Conservation (phyloP, 2,329 filamentous ascomycete species). For the Cryphonectria nitschkei region DNA sequence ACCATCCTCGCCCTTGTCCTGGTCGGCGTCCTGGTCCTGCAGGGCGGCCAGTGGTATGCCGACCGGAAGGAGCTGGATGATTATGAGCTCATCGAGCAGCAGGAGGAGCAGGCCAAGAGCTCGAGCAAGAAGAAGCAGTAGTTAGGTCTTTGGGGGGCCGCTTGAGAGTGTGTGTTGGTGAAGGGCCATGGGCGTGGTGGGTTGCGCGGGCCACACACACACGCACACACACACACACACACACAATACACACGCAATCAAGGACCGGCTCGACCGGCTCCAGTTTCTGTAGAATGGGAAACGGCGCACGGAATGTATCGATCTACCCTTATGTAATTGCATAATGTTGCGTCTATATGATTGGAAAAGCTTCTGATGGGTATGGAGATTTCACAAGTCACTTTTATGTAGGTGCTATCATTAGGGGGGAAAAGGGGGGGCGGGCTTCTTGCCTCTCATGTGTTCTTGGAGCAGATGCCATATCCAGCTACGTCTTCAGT, state of each 20-base stretch:
- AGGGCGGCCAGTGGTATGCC: conserved; percentile 98
- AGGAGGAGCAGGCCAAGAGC: conserved; percentile 34
- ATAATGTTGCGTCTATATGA: background rate
- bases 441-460: background rate
- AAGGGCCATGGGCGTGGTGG: background rate
- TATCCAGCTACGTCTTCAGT: background rate
- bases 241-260: background rate
- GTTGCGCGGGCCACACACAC: background rate
- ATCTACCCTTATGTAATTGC: background rate
- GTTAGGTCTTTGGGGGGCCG: background rate
- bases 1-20: conserved; percentile 93
- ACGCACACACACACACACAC: background rate
- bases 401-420: background rate
- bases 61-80: conserved; percentile 91
- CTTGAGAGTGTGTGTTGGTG: background rate
- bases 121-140: conserved; percentile 32
- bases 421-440: background rate
- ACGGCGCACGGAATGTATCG: background rate
- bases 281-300: background rate
- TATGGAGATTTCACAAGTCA: background rate
- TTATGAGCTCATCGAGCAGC: conserved; percentile 64
- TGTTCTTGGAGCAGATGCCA: background rate
- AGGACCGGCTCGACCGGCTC: background rate
- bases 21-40: conserved; percentile 87
- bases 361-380: background rate